Evolutionary conservation across 176 grass and related monocot species (phyloP), one percentile per base, ranked within the genome.

Genomic region (Zoysia japonica): DNA sequence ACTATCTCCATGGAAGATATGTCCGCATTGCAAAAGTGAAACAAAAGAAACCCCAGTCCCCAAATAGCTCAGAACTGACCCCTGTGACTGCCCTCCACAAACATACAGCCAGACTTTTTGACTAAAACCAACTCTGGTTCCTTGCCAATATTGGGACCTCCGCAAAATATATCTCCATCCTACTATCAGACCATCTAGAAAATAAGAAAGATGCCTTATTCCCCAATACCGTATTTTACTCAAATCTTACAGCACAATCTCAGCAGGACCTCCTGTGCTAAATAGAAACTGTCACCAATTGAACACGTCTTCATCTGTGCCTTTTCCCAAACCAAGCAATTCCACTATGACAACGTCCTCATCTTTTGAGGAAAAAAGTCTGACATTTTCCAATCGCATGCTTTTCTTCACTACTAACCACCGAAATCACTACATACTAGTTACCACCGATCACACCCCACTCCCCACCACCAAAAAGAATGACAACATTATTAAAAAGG

Each of bases 241-340:
- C 14, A 47, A 74, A 7, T 50, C 53, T 36, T 28, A 54, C 19
- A 47, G 20, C 17, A 63, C 42, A 53, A 78, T 35, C 48, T 19
- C 38, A 70, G 65, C 37, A 68, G n/a, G 36, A 69, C 46, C 56
- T 48, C 40, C 7, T 54, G 57, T 20, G 14, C 8, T 54, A 41
- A 44, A 65, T 45, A 71, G 51, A 47, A 65, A 55, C 9, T 55
- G 19, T 53, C 53, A 54, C 61, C 75, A 65, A 46, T n/a, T 45
- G 12, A 53, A 20, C 20, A 17, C 49, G 8, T 56, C 20, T 44
- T 49, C 46, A 59, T 20, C 47, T 47, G 14, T 28, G 46, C 55
- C n/a, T 57, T 79, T 46, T 53, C 13, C 65, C 5, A 39, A 81
- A 81, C 68, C 54, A 50, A 20, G 62, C 16, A 51, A 71, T 51